Conservation (phyloP, 768 basidiomycete species). For the Dacryopinax spathularia region DNA sequence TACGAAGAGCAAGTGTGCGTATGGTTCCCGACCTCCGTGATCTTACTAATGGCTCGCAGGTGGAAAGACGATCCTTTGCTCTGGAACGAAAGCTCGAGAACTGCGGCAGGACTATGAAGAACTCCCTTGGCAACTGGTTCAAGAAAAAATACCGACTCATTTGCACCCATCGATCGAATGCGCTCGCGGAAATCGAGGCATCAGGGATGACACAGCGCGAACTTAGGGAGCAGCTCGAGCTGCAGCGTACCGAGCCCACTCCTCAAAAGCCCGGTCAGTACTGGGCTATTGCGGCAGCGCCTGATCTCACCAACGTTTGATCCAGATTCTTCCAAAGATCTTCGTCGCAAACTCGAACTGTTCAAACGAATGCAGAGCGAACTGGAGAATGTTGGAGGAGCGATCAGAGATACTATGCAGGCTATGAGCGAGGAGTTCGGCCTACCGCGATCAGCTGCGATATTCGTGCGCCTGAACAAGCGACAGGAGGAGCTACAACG, state of each 20-base stretch:
- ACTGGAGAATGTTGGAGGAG: too few relatives aligned
- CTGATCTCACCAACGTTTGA: too few relatives aligned
- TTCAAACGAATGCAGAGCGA: too few relatives aligned
- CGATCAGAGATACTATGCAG: too few relatives aligned
- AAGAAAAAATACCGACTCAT: background rate
- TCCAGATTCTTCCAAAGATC: too few relatives aligned
- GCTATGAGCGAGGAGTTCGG: background rate
- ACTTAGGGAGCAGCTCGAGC: background rate
- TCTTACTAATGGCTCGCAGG: too few relatives aligned
- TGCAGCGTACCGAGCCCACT: too few relatives aligned
- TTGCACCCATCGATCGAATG: background rate
- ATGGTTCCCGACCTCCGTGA: too few relatives aligned
- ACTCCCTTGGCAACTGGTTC: background rate
- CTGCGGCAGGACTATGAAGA: background rate
- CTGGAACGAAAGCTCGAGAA: constrained; percentile 1
- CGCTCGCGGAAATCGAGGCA: background rate
- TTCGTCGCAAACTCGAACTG: too few relatives aligned
- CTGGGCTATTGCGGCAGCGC: too few relatives aligned
- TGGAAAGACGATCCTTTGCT: background rate
- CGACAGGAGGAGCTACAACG: background rate
- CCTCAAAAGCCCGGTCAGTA: too few relatives aligned
- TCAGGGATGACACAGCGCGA: background rate
- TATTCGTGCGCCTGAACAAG: background rate
- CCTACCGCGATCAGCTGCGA: background rate
- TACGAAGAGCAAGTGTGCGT: constrained; percentile 7